phyloP scores from a whole-genome alignment of 1,139 yeast species.

The Suhomyces choctaworum region DNA sequence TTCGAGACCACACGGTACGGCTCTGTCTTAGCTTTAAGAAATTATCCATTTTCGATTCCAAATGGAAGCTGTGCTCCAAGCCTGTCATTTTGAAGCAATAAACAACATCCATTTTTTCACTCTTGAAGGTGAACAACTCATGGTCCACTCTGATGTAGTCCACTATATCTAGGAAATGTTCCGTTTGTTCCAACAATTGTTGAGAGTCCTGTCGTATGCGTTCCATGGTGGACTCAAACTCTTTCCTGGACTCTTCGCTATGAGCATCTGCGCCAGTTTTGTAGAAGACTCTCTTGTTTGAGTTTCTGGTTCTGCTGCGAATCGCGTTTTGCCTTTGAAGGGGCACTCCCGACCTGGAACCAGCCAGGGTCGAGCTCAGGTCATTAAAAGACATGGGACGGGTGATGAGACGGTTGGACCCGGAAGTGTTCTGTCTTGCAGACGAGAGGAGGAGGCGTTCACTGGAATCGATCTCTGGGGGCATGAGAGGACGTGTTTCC shows the following conservation, averaged over 20 bases:
- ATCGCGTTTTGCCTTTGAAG: constrained; percentile 20
- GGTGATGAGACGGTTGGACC: constrained; percentile 11
- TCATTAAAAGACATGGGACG: constrained; percentile 9
- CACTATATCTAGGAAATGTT: constrained; percentile 1
- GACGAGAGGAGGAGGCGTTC: constrained; percentile 31
- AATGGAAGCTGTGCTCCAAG: constrained; percentile 10
- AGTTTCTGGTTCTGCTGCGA: constrained; percentile 7
- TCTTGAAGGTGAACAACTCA: constrained; percentile 1
- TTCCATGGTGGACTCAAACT: constrained; percentile 6
- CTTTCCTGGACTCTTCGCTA: constrained; percentile 6
- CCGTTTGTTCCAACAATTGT: constrained; percentile 3
- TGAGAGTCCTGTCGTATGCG: constrained; percentile 6
- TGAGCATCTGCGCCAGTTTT: constrained; percentile 1
- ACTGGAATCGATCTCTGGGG: constrained; percentile 12
- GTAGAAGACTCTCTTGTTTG: constrained; percentile 10
- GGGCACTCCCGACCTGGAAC: constrained; percentile 13
- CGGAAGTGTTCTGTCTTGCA: constrained; percentile 27
- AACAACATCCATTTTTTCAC: constrained; percentile 3
- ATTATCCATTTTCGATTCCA: constrained; percentile 10
- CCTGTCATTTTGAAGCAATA: constrained; percentile 10
- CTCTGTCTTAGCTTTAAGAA: constrained; percentile 8
- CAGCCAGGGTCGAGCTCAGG: constrained; percentile 1
- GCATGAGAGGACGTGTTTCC: constrained; percentile 3
- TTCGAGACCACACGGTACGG: constrained; percentile 8
- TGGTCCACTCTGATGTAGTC: constrained; percentile 1